These are phyloP conservation scores for Chaetomiaceae sp. DNA, from an alignment of 2,329 filamentous ascomycete species.

Conservation along the genomic window DNA sequence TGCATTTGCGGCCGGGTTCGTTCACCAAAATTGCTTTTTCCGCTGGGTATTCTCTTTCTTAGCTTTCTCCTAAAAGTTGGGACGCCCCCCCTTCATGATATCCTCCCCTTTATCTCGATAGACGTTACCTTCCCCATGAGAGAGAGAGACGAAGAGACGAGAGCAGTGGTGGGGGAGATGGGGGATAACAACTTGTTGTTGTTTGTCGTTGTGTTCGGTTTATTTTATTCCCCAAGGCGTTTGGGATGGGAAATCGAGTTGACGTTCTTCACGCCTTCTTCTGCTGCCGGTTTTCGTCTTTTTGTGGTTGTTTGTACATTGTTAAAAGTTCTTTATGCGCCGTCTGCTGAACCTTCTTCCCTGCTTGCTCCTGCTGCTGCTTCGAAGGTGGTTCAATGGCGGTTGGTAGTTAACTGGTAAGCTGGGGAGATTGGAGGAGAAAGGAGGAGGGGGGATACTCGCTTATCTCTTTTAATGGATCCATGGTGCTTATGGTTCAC, in stretches of 20 bases:
- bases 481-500: not conserved
- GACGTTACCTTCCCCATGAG: conserved; percentile 18
- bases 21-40: conserved; percentile 16
- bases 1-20: conserved; percentile 47
- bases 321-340: conserved; percentile 6
- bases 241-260: conserved; percentile 3
- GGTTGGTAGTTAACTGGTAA: not conserved
- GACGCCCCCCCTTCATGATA: conserved; percentile 12
- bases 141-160: conserved; percentile 24
- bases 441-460: not conserved
- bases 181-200: no score
- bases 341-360: not conserved
- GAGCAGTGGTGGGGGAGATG: no score
- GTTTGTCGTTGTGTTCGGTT: not conserved
- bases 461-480: not conserved
- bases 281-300: no score
- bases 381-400: not conserved
- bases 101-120: conserved; percentile 11
- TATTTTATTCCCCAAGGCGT: conserved; percentile 1
- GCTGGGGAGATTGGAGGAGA: not conserved
- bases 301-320: conserved; percentile 4
- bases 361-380: not conserved
- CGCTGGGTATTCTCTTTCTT: not conserved
- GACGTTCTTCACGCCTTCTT: conserved; percentile 5
- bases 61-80: conserved; percentile 18